A percentile compares a stretch with the other conserved stretches of the same genome.
These are phyloP conservation scores for Penicillium lagena DNA, from an alignment of 495 filamentous ascomycete species.

Conservation along the genomic window DNA sequence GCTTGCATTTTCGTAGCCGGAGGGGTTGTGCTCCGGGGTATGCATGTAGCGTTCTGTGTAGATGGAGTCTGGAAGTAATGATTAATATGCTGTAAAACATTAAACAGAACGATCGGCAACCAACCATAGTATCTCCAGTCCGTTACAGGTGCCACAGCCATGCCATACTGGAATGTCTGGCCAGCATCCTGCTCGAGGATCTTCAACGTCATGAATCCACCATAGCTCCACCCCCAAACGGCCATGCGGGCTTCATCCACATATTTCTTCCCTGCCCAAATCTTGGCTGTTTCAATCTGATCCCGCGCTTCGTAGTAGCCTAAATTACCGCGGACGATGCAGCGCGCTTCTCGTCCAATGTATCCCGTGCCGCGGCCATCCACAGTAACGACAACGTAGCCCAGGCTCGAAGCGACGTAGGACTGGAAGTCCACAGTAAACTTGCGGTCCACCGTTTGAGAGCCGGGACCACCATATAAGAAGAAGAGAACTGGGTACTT, in stretches of 20 bases:
- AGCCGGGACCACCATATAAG: conserved; percentile 86
- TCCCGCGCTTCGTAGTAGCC: conserved; percentile 82
- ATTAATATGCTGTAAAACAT: background rate
- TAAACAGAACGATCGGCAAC: background rate
- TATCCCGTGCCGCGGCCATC: conserved; percentile 91
- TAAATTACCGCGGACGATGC: conserved; percentile 74
- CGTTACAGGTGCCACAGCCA: conserved; percentile 96
- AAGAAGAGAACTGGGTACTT: conserved; percentile 92
- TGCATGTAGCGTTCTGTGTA: conserved; percentile 98
- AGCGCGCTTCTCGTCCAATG: conserved; percentile 77
- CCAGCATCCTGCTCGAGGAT: conserved; percentile 87
- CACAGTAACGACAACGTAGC: conserved; percentile 94
- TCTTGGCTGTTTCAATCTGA: conserved; percentile 85
- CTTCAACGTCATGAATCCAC: conserved; percentile 96
- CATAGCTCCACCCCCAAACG: conserved; percentile 98
- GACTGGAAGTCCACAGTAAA: conserved; percentile 88
- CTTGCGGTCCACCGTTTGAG: conserved; percentile 74
- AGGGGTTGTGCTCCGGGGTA: conserved; percentile 72
- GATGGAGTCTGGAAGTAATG: conserved; percentile 59
- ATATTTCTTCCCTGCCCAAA: conserved; percentile 77
- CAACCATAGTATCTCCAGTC: conserved; percentile 88
- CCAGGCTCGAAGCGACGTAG: conserved; percentile 76
- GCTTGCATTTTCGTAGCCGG: conserved; percentile 68
- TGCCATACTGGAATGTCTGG: conserved; percentile 86
- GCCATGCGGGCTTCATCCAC: conserved; percentile 76